A percentile compares a stretch with the other conserved stretches of the same genome.
phyloP scores from a whole-genome alignment of 331 rosid species.

The Stylosanthes scabra region DNA sequence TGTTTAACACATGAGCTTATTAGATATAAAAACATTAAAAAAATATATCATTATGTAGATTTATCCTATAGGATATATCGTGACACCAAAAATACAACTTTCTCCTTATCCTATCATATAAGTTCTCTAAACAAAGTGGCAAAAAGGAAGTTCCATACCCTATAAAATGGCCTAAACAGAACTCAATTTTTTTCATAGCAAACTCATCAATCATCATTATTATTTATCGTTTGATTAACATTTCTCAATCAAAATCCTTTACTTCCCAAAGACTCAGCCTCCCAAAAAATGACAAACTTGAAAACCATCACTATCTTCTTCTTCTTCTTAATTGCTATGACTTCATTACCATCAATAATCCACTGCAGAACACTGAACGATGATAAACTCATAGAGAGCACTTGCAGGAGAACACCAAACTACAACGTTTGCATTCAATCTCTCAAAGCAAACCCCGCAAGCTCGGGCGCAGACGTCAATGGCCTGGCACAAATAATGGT shows the following conservation, averaged over 20 bases:
- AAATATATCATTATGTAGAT: no score
- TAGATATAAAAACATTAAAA: no score
- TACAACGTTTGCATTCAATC: slow-evolving; percentile 48
- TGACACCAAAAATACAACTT: no score
- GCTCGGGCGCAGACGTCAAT: slow-evolving; percentile 40
- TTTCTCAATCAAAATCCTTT: background rate
- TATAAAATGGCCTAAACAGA: slow-evolving; percentile 23
- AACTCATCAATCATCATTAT: background rate
- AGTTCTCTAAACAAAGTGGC: no score
- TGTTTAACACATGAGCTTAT: no score
- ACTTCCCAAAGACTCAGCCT: background rate
- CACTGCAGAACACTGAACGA: slow-evolving; percentile 31
- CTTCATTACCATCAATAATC: slow-evolving; percentile 24
- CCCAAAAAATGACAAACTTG: slow-evolving; percentile 24
- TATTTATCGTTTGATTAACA: background rate
- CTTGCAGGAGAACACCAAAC: slow-evolving; percentile 57
- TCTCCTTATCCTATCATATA: no score
- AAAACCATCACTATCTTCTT: slow-evolving; percentile 27
- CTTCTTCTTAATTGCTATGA: background rate
- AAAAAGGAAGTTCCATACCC: no score
- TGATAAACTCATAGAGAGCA: slow-evolving; percentile 42
- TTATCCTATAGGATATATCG: no score
- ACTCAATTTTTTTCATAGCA: background rate
- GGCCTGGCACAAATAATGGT: slow-evolving; percentile 62
- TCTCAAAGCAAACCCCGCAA: slow-evolving; percentile 40